Evolutionary conservation across 1,139 yeast species (phyloP), one percentile per base, ranked within the genome.

Genomic region (Yamadazyma friedrichii): DNA sequence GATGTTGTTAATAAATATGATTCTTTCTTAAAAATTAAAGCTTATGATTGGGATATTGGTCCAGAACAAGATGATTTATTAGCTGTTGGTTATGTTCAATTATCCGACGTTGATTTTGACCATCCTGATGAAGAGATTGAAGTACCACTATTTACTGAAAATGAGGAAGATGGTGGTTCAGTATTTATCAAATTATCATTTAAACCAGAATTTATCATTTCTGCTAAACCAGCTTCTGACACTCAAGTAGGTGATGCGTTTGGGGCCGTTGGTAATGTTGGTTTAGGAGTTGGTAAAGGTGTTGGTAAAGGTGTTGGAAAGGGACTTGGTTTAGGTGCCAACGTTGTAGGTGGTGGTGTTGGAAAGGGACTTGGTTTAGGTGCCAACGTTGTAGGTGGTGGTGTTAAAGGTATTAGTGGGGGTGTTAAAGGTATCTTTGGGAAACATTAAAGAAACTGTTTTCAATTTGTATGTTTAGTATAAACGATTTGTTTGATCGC

Each of bases 41-140:
- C 87, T 26, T 74, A 61, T 54, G 98, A 93, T 59, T 91, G 97
- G 96, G 98, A 93, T 64, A 79, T 91, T 50, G 96, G 96, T 48
- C 81, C 86, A 24, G 88, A 82, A 48, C 80, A 77, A 47, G 94
- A 93, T 61, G 98, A 93, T 61, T 70, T 75, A 46, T 71, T 93
- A 44, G 96, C 98, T 42, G 66, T 66, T 28, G 88, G 83, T n/a
- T 54, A 56, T 22, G 59, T 89, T 44, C 74, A 79, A 13, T 65
- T 93, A 47, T 62, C 77, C 0, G 79, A 81, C 10, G 70, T 93
- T 33, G 82, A 83, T 51, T 78, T 83, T 10, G 67, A 74, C 26
- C 72, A 73, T 35, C 74, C 76, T 11, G 65, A 72, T 10, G 60
- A 59, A 12, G 82, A 79, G 12, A 54, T 78, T 36, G 78, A 75